Evolutionary conservation across 2,329 filamentous ascomycete species (phyloP).

Genomic region (Lasiodiplodia hormozganensis): DNA sequence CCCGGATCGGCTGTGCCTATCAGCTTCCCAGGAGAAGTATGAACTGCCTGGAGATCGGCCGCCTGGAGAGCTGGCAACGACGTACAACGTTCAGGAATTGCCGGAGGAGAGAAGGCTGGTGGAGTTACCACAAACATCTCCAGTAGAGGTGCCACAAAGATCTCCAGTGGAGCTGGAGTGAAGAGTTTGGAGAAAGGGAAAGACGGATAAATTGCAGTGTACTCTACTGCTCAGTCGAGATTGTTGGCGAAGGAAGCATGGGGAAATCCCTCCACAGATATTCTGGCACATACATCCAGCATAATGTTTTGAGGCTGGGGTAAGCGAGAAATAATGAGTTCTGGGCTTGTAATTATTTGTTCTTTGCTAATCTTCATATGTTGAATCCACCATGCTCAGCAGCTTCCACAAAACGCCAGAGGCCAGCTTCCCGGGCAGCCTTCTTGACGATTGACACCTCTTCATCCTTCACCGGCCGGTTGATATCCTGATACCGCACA

Average conservation of each 20-base stretch:
- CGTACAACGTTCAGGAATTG: neutral
- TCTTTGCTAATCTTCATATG: constrained; percentile 33
- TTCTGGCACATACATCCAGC: too few relatives aligned
- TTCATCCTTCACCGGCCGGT: constrained; percentile 69
- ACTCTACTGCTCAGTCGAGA: too few relatives aligned
- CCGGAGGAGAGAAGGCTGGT: neutral
- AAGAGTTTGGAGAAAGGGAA: neutral
- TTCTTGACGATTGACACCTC: constrained; percentile 71
- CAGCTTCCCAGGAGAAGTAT: neutral
- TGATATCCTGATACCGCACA: constrained; percentile 77
- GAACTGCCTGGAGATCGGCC: neutral
- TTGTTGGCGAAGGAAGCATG: too few relatives aligned
- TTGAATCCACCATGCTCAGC: constrained; percentile 65
- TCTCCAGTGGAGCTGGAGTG: neutral
- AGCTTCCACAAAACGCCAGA: constrained; percentile 80
- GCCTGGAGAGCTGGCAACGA: neutral
- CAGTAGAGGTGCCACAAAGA: neutral
- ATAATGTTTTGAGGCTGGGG: too few relatives aligned
- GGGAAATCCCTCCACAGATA: too few relatives aligned
- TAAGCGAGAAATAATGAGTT: too few relatives aligned
- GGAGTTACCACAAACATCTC: too few relatives aligned
- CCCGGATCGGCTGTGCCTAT: neutral
- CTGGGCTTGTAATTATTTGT: neutral
- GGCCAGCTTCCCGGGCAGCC: constrained; percentile 72
- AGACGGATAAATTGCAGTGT: too few relatives aligned